These are phyloP conservation scores for Yamadazyma aaseri DNA, from an alignment of 1,139 yeast genomes.

Conservation along the genomic window DNA sequence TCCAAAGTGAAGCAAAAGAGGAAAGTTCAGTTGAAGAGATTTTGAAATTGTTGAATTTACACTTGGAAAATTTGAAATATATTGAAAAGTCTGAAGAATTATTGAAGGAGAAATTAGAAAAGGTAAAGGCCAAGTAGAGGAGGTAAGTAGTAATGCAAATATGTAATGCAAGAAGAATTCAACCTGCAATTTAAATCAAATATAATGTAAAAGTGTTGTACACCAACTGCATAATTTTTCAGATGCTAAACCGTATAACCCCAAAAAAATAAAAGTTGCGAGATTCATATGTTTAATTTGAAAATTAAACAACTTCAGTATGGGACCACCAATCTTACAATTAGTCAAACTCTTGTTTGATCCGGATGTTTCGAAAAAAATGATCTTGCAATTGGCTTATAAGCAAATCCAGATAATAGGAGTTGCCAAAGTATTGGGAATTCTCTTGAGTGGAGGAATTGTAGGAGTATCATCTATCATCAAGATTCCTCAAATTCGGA, in stretches of 20 bases:
- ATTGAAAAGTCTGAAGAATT: conserved; percentile 71
- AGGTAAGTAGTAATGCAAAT: too few species aligned
- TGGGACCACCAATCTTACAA: conserved; percentile 26
- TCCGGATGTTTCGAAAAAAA: conserved; percentile 41
- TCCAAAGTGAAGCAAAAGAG: conserved; percentile 21
- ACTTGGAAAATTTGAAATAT: conserved; percentile 85
- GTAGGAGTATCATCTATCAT: conserved; percentile 44
- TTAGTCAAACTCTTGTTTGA: conserved; percentile 35
- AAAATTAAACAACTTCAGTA: too few species aligned
- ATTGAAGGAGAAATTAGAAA: conserved; percentile 64
- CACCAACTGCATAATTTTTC: too few species aligned
- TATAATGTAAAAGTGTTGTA: too few species aligned
- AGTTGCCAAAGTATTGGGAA: conserved; percentile 34
- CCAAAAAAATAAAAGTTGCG: conserved; percentile 1
- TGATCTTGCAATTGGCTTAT: conserved; percentile 40
- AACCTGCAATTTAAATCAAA: too few species aligned
- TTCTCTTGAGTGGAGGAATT: conserved; percentile 33
- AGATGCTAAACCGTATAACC: conserved; percentile 1
- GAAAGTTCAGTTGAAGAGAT: conserved; percentile 62
- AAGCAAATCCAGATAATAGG: conserved; percentile 38
- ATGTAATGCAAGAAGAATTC: too few species aligned
- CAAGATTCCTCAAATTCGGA: conserved; percentile 43
- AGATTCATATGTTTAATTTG: background rate
- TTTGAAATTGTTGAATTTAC: conserved; percentile 81
- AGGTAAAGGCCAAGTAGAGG: conserved; percentile 13